phyloP scores from a whole-genome alignment of 805 yeast genomes.

The Yarrowia keelungensis region DNA sequence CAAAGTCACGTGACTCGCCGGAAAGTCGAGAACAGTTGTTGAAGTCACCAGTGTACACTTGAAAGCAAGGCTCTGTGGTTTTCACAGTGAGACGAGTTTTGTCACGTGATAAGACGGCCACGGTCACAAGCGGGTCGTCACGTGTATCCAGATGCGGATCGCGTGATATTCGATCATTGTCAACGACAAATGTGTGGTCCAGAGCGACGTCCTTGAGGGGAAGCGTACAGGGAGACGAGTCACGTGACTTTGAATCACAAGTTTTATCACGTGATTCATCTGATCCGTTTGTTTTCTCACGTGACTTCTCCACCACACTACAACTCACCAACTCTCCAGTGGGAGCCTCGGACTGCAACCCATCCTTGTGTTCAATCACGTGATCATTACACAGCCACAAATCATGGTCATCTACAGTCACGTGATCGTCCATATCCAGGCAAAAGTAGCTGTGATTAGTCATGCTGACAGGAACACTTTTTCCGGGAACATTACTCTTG shows the following conservation, averaged over 20 bases:
- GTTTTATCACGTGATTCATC: not conserved
- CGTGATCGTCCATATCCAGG: not conserved
- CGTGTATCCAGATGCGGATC: slow-evolving; percentile 14
- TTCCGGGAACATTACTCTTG: not conserved
- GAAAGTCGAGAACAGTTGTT: not conserved
- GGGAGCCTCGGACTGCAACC: not conserved
- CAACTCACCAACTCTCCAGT: not conserved
- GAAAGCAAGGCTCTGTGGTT: slow-evolving; percentile 26
- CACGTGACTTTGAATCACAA: not conserved
- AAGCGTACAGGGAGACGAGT: not conserved
- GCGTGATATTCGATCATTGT: not conserved
- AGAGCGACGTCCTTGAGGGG: not conserved
- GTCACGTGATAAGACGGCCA: slow-evolving; percentile 5
- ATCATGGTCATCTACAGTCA: slow-evolving; percentile 4
- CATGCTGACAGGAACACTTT: not conserved
- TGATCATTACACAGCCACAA: slow-evolving; percentile 11
- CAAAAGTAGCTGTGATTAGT: slow-evolving; percentile 19
- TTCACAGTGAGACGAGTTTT: not conserved
- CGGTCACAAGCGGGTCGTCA: slow-evolving; percentile 2
- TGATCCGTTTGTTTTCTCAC: not conserved
- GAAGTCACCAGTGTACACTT: slow-evolving; percentile 24
- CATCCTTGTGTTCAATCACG: slow-evolving; percentile 15
- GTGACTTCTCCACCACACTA: not conserved
- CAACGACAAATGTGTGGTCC: slow-evolving; percentile 10
- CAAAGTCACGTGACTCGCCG: slow-evolving; percentile 19